phyloP scores from a whole-genome alignment of 1,284 basidiomycete genomes.

The Hortiboletus rubellus region DNA sequence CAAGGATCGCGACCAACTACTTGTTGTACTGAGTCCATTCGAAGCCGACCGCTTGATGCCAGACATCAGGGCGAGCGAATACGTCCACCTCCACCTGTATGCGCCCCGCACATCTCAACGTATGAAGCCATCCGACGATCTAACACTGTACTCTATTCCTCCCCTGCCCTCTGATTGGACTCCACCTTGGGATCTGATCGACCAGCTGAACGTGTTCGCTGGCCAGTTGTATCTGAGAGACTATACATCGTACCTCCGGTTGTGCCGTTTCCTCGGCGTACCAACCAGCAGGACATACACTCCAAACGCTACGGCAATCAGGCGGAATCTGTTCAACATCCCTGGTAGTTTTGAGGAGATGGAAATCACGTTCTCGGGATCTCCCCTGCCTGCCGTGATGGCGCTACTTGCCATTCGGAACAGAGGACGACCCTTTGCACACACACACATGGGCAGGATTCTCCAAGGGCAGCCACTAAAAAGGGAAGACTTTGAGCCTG shows the following conservation, averaged over 20 bases:
- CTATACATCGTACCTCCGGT: not conserved
- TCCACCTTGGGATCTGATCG: slow-evolving; percentile 1
- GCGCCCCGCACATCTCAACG: slow-evolving; percentile 36
- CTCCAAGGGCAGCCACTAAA: not conserved
- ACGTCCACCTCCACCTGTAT: slow-evolving; percentile 36
- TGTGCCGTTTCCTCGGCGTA: not conserved
- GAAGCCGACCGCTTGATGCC: slow-evolving; percentile 24
- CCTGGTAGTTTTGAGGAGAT: not conserved
- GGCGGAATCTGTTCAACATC: not conserved
- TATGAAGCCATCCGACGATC: slow-evolving; percentile 40
- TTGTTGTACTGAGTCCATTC: slow-evolving; percentile 44
- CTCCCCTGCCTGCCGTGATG: not conserved
- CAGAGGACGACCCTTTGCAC: not conserved
- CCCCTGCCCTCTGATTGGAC: slow-evolving; percentile 4
- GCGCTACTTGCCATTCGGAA: not conserved
- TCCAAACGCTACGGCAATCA: not conserved
- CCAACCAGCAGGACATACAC: not conserved
- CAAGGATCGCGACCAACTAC: not conserved
- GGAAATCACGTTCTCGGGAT: not conserved
- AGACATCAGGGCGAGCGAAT: not conserved
- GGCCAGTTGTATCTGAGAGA: slow-evolving; percentile 24
- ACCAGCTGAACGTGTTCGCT: slow-evolving; percentile 34
- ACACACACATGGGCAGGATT: slow-evolving; percentile 4
- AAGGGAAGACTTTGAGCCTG: too few relatives aligned
- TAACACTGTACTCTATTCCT: slow-evolving; percentile 38